Percentiles rank a stretch among this genome's conserved stretches.
phyloP scores from a whole-genome alignment of 768 basidiomycete genomes.

The Xerocomus spinulosus region DNA sequence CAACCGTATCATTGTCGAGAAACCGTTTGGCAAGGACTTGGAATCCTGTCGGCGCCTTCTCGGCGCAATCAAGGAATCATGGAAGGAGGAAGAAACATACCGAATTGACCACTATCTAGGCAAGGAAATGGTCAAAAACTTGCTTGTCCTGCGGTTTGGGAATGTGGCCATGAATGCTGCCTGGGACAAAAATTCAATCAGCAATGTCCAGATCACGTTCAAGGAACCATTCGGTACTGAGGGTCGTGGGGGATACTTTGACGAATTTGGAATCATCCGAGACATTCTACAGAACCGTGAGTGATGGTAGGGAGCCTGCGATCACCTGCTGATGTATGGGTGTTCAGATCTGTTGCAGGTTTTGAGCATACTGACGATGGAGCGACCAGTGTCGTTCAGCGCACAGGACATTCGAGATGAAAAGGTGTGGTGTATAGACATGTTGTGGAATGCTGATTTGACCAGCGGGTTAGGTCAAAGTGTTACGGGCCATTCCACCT shows the following conservation, averaged over 20 bases:
- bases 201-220: constrained; percentile 98
- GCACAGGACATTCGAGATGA: constrained; percentile 98
- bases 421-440: constrained; percentile 55
- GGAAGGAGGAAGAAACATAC: constrained; percentile 97
- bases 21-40: constrained; percentile 96
- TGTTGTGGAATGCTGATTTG: constrained; percentile 11
- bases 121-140: constrained; percentile 99
- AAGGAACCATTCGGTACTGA: constrained; percentile 99
- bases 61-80: constrained; percentile 73
- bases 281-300: constrained; percentile 97
- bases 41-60: constrained; percentile 80
- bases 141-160: constrained; percentile 92
- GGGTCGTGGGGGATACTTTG: constrained; percentile 99
- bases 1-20: constrained; percentile 95
- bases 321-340: constrained; percentile 14
- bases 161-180: constrained; percentile 84
- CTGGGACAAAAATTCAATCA: constrained; percentile 96
- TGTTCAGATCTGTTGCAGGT: constrained; percentile 87
- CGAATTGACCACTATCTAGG: constrained; percentile 99
- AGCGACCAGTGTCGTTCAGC: constrained; percentile 94
- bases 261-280: constrained; percentile 98
- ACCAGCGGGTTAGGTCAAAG: constrained; percentile 72
- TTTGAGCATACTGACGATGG: constrained; percentile 93
- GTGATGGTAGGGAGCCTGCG: constrained; percentile 33
- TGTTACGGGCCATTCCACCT: constrained; percentile 85